Evolutionary conservation across 352 stramenopile genomes (phyloP).

Genomic region (Globisporangium polare): DNA sequence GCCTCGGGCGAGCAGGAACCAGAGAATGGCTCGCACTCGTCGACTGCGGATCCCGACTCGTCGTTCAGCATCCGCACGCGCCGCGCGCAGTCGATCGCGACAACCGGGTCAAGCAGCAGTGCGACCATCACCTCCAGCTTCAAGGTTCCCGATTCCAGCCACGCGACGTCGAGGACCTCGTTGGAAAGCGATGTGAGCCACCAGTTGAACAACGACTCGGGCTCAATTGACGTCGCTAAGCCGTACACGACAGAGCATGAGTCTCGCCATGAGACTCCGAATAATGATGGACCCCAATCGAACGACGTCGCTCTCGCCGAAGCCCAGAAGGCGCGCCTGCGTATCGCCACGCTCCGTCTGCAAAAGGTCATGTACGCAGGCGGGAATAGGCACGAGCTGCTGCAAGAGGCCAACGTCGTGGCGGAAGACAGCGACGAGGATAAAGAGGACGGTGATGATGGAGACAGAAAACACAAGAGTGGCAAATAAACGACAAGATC

Average conservation of each 20-base stretch:
- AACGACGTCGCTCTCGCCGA: neutral
- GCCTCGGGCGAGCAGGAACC: neutral
- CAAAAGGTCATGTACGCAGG: constrained; percentile 6
- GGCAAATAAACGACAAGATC: neutral
- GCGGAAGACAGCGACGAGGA: constrained; percentile 7
- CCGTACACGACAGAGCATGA: neutral
- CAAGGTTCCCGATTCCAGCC: neutral
- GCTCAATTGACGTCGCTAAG: neutral
- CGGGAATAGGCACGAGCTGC: constrained; percentile 5
- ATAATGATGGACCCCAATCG: neutral
- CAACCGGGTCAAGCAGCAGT: neutral
- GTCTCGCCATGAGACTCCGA: neutral
- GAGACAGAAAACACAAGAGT: neutral
- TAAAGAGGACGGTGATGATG: neutral
- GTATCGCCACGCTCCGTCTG: neutral
- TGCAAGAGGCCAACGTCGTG: constrained; percentile 11
- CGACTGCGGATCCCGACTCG: neutral
- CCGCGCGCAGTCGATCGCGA: constrained; percentile 11
- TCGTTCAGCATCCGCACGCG: constrained; percentile 5
- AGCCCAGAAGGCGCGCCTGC: neutral
- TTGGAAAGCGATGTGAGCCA: neutral
- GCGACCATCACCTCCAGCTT: neutral
- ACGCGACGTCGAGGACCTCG: neutral
- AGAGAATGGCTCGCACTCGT: neutral
- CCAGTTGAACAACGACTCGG: neutral